Conservation (phyloP, 495 filamentous ascomycete genomes). For the Penicillium simplicissimum region DNA sequence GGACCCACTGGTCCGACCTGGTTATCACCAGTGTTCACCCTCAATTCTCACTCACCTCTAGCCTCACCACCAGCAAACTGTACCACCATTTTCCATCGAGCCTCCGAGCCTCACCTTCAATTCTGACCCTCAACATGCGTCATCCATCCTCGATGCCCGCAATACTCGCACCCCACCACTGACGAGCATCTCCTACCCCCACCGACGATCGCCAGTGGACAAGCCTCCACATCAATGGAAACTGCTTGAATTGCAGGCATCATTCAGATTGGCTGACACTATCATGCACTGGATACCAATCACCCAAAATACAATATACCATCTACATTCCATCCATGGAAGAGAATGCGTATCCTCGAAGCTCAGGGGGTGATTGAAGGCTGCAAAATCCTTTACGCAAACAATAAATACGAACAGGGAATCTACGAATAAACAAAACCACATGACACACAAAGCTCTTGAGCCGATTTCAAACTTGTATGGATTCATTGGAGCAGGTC, state of each 20-base stretch:
- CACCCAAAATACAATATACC: too few relatives aligned
- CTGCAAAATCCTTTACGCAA: too few relatives aligned
- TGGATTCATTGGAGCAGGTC: not conserved
- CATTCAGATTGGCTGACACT: not conserved
- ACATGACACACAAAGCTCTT: not conserved
- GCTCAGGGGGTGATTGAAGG: too few relatives aligned
- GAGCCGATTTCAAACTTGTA: not conserved
- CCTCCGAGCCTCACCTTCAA: not conserved
- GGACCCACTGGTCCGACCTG: not conserved
- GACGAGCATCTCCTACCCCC: not conserved
- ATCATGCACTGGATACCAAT: not conserved
- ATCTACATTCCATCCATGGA: too few relatives aligned
- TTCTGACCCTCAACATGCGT: too few relatives aligned
- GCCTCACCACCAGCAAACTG: not conserved
- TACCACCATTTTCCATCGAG: not conserved
- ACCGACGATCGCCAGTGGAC: not conserved
- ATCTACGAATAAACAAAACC: not conserved
- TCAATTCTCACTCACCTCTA: not conserved
- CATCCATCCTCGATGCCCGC: constrained; percentile 1
- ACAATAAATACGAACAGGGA: too few relatives aligned
- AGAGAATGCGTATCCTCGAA: too few relatives aligned
- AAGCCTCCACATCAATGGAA: not conserved
- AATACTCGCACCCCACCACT: not conserved
- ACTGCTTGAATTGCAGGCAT: not conserved
- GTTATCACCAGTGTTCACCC: not conserved